phyloP scores from a whole-genome alignment of 1,139 yeast genomes.

The Pichia sorboxylosa region DNA sequence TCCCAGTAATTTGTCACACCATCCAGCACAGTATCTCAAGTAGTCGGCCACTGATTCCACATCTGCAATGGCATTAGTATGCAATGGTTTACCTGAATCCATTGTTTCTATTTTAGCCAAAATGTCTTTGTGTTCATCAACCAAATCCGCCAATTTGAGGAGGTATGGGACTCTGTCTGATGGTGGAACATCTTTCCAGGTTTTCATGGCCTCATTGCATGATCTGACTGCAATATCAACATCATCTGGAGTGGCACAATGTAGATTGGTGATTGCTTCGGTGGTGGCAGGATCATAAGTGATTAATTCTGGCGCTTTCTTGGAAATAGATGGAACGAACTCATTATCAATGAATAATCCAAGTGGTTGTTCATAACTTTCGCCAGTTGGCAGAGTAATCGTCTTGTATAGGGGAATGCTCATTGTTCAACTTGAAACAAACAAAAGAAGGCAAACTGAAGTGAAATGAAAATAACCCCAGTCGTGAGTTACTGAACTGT shows the following conservation, averaged over 20 bases:
- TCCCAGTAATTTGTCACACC: conserved; percentile 68
- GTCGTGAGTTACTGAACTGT: too few species aligned
- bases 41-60: conserved; percentile 48
- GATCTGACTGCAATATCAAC: conserved; percentile 68
- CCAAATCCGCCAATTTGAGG: conserved; percentile 39
- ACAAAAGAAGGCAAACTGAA: too few species aligned
- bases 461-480: too few species aligned
- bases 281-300: conserved; percentile 44
- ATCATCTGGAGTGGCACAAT: conserved; percentile 45
- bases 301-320: conserved; percentile 31
- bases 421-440: too few species aligned
- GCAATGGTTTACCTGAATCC: conserved; percentile 51
- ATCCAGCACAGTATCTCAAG: conserved; percentile 69
- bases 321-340: conserved; percentile 29
- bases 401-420: conserved; percentile 5
- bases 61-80: conserved; percentile 45
- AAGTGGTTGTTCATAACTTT: conserved; percentile 32
- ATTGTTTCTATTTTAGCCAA: conserved; percentile 46
- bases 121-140: conserved; percentile 36
- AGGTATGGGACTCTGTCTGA: conserved; percentile 34
- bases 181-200: conserved; percentile 37
- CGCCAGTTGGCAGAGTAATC: conserved; percentile 22
- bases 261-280: conserved; percentile 38
- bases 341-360: conserved; percentile 49
- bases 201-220: conserved; percentile 58